Conservation (phyloP, 2,329 filamentous ascomycete genomes). For the Juglanconis juglandina region DNA sequence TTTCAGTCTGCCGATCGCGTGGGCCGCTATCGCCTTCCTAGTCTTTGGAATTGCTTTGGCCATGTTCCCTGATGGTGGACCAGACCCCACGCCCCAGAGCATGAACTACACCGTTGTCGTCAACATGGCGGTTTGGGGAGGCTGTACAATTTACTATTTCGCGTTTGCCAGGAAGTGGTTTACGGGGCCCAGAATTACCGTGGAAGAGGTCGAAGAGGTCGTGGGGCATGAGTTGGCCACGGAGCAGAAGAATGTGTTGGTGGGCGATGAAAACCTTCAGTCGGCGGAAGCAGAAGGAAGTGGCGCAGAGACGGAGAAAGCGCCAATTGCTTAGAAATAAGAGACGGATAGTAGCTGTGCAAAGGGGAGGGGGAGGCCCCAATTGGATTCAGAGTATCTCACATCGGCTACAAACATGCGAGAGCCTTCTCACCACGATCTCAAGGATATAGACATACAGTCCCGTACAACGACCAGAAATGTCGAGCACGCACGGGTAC, state of each 20-base stretch:
- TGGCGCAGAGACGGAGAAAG: constrained; percentile 5
- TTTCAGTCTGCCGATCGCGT: constrained; percentile 50
- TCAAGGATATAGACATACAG: no score
- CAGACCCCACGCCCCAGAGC: constrained; percentile 42
- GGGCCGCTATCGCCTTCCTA: constrained; percentile 51
- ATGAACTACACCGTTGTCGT: constrained; percentile 67
- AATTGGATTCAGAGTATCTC: no score
- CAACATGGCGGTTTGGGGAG: constrained; percentile 56
- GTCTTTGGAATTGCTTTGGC: constrained; percentile 52
- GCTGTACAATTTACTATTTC: constrained; percentile 53
- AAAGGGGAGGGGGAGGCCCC: no score
- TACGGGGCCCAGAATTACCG: constrained; percentile 55
- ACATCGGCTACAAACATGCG: no score
- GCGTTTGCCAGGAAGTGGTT: constrained; percentile 58
- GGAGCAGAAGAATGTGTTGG: constrained; percentile 13
- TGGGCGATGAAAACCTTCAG: background rate
- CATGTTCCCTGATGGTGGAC: constrained; percentile 57
- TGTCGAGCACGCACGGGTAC: no score
- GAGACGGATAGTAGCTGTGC: no score
- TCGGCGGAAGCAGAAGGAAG: background rate
- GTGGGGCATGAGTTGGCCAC: constrained; percentile 19
- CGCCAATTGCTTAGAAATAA: background rate
- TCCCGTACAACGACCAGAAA: no score
- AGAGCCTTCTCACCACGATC: no score
- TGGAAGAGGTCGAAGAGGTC: constrained; percentile 33